Evolutionary conservation across 2,329 filamentous ascomycete genomes (phyloP).

Genomic region (Thelonectria discophora): DNA sequence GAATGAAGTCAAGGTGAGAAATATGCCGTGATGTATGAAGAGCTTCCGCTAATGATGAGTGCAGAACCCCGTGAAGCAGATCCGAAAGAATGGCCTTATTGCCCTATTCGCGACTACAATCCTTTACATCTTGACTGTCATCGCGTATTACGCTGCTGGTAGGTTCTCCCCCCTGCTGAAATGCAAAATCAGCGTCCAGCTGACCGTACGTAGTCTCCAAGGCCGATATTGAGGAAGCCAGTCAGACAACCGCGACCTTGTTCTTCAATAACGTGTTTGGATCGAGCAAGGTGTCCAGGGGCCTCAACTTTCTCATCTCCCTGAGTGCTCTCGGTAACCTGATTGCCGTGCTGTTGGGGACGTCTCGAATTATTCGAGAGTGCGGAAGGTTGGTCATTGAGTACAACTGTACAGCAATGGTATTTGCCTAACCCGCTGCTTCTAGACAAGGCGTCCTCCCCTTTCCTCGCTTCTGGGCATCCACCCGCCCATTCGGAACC

Average conservation of each 20-base stretch:
- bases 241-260: constrained; percentile 62
- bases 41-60: constrained; percentile 3
- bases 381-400: constrained; percentile 55
- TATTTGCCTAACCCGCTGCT: background rate
- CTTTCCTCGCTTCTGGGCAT: constrained; percentile 66
- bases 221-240: constrained; percentile 59
- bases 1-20: constrained; percentile 55
- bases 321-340: constrained; percentile 67
- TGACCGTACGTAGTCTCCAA: constrained; percentile 55
- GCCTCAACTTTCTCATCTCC: constrained; percentile 66
- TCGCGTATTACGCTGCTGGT: constrained; percentile 67
- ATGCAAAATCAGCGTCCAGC: background rate
- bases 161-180: constrained; percentile 6
- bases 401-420: too few relatives aligned
- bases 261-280: constrained; percentile 71
- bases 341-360: constrained; percentile 62
- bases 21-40: too few relatives aligned
- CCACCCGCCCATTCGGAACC: constrained; percentile 69
- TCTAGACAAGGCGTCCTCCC: constrained; percentile 68
- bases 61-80: constrained; percentile 64
- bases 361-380: constrained; percentile 66
- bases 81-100: constrained; percentile 58
- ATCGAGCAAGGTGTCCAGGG: constrained; percentile 55
- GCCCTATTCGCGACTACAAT: constrained; percentile 61
- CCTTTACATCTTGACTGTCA: constrained; percentile 65